Percentiles rank a stretch among this genome's conserved stretches.
Evolutionary conservation across 176 grass and related monocot genomes (phyloP).

Genomic region (Rhipidocladum racemiflorum): DNA sequence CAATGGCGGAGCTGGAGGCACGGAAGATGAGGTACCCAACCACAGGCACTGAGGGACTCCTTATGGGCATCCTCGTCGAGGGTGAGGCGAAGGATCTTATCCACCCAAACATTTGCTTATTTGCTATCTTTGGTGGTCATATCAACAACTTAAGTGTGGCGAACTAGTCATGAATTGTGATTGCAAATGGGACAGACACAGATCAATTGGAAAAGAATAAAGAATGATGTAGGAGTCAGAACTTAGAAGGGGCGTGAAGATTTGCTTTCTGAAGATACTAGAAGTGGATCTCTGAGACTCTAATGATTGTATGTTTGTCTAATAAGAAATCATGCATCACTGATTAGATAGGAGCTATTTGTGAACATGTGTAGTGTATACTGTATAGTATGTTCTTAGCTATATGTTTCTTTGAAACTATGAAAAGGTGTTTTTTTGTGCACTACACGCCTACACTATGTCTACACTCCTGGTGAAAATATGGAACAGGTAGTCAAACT

Average conservation of each 20-base stretch:
- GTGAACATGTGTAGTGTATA: not conserved
- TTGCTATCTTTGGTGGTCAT: not conserved
- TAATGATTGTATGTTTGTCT: not conserved
- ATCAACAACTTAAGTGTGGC: not conserved
- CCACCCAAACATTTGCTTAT: not conserved
- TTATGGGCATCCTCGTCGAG: slow-evolving; percentile 88
- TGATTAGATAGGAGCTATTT: not conserved
- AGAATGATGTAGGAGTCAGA: not conserved
- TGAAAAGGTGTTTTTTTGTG: not conserved
- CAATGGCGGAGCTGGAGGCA: slow-evolving; percentile 79
- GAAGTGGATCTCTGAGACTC: not conserved
- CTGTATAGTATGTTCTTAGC: not conserved
- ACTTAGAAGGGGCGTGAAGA: not conserved
- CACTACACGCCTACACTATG: not conserved
- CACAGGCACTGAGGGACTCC: slow-evolving; percentile 68
- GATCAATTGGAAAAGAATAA: not conserved
- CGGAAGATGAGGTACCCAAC: slow-evolving; percentile 72
- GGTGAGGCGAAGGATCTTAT: slow-evolving; percentile 47
- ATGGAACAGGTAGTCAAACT: not conserved
- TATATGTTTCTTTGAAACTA: not conserved
- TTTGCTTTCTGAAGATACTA: not conserved
- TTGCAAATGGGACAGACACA: not conserved
- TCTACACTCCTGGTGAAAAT: not conserved
- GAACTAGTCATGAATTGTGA: not conserved
- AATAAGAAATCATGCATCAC: not conserved